Base-by-base conservation (phyloP, 2,329 filamentous ascomycete genomes). In the Leptographium flavum region DNA sequence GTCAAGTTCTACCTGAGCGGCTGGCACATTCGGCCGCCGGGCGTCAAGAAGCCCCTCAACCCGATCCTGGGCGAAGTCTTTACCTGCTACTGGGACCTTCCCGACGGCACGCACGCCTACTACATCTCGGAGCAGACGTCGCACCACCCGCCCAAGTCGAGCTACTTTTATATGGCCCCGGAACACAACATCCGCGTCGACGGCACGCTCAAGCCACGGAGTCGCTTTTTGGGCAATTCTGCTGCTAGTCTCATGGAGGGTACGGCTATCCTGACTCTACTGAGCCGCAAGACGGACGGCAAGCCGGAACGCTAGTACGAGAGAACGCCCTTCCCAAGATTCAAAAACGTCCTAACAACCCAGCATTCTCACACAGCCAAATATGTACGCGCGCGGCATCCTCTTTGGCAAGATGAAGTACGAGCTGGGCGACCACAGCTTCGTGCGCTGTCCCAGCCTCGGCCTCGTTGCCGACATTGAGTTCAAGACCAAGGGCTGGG, bases 361-460 rank as follows among this genome's bases (percentile, higher is more conserved):
- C 54, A 93, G 86, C 63, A 85, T 93, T 57, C 66, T 96, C 43
- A 96, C 92, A 5, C 92, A 98, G 58, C 92, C 92, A 17, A 98
- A 98, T 67, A 98, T 98, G 87, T 98, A 98, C 62, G 92, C 90
- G 21, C 78, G 92, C 50, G 90, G 92, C 31, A 96, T 98, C 49
- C 70, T 98, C 9, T 95, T 98, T 57, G 92, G 92, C 40, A 96
- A 95, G 63, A 96, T 98, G 92, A 96, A 95, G 63, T 98, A 96
- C 63, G 92, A 98, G 67, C 77, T 98, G 8, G 92, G 90, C 52
- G 90, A 96, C 60, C 88, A 94, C 66, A 94, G 88, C 60, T 86
- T 87, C 55, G 85, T 98, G 19, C 76, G 81, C 53, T 96, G 92
- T 61, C 87, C 90, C 0, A 90, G 96, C 60, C 75, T 87, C 17